Base-by-base conservation (phyloP, 106 monocot genomes). In the Narthecium ossifragum region DNA sequence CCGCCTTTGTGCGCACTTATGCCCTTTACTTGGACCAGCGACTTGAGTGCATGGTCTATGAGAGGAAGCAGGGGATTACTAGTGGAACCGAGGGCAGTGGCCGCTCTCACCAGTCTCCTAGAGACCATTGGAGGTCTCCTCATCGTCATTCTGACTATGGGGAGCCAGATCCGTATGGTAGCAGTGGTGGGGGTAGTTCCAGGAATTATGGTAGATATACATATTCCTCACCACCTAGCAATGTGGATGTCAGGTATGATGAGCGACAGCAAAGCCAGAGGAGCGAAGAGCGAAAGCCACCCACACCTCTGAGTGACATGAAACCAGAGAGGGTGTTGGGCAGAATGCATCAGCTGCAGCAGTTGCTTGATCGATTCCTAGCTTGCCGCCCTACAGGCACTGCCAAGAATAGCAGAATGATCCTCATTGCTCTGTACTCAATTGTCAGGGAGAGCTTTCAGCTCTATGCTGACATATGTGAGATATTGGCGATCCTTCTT, bases 401-500 rank as follows among this genome's bases (percentile, higher is more conserved):
- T 13, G 93, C 93, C 6, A 85, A 86, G 67, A 66, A 55, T 40
- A 73, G 70, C 46, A 59, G 85, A 37, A 53, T 94, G 70, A 53
- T 94, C 26, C 51, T 86, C 6, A 34, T 83, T 8, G 76, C 83
- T 0, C 80, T 94, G 2, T 86, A 83, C 50, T 80, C 72, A 0
- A 26, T 89, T 4, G 53, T 89, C 31, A 80, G 72, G 37, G 93
- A 94, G 47, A 86, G 93, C 58, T 82, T 89, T 60, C 80, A 78
- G 73, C 68, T 94, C 26, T 89, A 89, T 22, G 79, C 83, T 0
- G 80, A 89, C 39, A 53, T 94, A 38, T 82, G 77, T 40, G 93
- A 83, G 75, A 74, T 86, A 34, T 39, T 94, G 34, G 85, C 78
- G 4, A 74, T 83, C 22, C 72, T 94, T 28, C 57, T 94, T 0